Base-by-base conservation (phyloP, 257 asterid genomes). In the Voacanga thouarsii region DNA sequence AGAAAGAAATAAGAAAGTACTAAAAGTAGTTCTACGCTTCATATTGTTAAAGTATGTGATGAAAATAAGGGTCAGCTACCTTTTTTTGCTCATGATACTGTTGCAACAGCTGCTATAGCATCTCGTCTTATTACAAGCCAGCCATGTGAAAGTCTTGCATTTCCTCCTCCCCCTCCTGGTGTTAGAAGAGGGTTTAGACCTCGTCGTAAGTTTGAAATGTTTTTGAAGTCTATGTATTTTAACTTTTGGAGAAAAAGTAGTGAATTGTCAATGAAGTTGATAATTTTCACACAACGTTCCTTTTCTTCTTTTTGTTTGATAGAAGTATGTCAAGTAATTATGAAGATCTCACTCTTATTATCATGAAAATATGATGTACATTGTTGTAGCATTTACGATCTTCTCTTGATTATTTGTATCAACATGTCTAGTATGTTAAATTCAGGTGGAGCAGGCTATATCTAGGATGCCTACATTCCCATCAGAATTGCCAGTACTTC, bases 361-460 rank as follows among this genome's bases (percentile, higher is more conserved):
- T 60, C n/a, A 15, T 61, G 56, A 19, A n/a, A 41, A 43, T 6
- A 15, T 23, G 37, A 30, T 24, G 44, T 24, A 18, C 69, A 44
- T 51, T 65, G 65, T 39, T 75, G 66, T 41, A 65, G 75, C 53
- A 77, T 73, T 79, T 76, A 79, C 47, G 24, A 63, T 75, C 60
- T 63, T 65, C 60, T 66, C 66, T 63, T 77, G 79, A 60, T 59
- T 83, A 33, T 37, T 83, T 80, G 82, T 82, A 63, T 84, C 94
- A 93, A 97, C 98, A 79, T 96, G 99, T 81, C 97, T 94, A 7
- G 97, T 96, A 59, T 96, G 98, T 87, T 96, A 93, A 72, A 76
- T 90, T 75, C 92, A 95, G 23, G 94, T 89, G 88, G 92, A 90
- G 87, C 92, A 87, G 84, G 99, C 98, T 59, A 75, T 89, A 77